A percentile compares a stretch with the other conserved stretches of the same genome.
phyloP scores from a whole-genome alignment of 148 eudicot species.

The Silene uniflora region DNA sequence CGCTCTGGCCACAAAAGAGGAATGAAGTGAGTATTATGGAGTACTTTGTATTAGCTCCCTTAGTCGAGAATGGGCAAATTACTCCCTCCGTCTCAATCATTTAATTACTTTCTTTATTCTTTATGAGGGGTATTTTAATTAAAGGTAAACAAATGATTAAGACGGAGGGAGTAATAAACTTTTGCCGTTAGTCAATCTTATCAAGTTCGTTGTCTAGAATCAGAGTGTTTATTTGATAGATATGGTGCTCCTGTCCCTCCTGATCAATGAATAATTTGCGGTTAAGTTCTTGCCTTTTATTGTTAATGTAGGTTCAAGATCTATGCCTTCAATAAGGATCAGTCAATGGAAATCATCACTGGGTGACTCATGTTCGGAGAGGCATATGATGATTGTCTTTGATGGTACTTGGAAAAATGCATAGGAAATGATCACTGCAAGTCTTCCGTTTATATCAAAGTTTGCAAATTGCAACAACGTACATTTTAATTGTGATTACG shows the following conservation, averaged over 20 bases:
- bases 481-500: slow-evolving; percentile 58
- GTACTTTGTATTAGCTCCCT: no score
- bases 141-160: no score
- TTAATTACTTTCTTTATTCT: no score
- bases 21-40: no score
- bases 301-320: slow-evolving; percentile 49
- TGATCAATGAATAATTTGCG: background rate
- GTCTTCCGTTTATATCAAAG: slow-evolving; percentile 77
- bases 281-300: background rate
- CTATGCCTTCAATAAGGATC: slow-evolving; percentile 46
- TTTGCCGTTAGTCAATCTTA: no score
- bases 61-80: no score
- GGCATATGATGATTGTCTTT: slow-evolving; percentile 62
- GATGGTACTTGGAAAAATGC: slow-evolving; percentile 99
- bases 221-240: background rate
- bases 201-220: background rate
- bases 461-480: slow-evolving; percentile 66
- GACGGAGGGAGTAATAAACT: no score
- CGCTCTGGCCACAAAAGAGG: no score
- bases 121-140: no score
- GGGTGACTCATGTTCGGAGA: slow-evolving; percentile 10
- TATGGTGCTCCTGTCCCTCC: background rate
- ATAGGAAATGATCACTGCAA: slow-evolving; percentile 86
- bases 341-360: slow-evolving; percentile 43
- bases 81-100: no score